Conservation (phyloP, 495 filamentous ascomycete species). For the Pseudomonodictys pantanalensis region DNA sequence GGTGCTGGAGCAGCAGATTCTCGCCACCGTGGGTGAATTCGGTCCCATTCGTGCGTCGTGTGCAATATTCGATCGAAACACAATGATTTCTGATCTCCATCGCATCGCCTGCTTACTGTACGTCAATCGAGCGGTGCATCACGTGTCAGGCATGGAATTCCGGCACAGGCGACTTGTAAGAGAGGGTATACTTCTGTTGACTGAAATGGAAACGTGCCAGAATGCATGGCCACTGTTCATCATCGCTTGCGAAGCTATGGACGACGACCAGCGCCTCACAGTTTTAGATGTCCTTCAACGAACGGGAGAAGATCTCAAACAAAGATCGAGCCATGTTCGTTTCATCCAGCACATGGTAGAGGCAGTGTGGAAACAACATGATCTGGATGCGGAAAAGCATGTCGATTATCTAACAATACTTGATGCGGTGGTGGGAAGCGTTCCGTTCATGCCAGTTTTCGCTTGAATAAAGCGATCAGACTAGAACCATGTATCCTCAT, state of each 20-base stretch:
- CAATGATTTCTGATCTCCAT: conserved; percentile 31
- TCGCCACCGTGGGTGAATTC: conserved; percentile 21
- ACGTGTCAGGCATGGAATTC: conserved; percentile 27
- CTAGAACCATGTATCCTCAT: conserved; percentile 15
- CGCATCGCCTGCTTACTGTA: conserved; percentile 32
- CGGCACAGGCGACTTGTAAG: conserved; percentile 30
- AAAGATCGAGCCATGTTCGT: conserved; percentile 28
- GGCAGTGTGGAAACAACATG: conserved; percentile 30
- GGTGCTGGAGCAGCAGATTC: conserved; percentile 25
- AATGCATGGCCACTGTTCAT: conserved; percentile 33
- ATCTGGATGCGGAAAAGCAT: conserved; percentile 27
- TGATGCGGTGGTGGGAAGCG: conserved; percentile 26
- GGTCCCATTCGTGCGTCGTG: conserved; percentile 9
- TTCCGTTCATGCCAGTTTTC: conserved; percentile 33
- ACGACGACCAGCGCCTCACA: conserved; percentile 29
- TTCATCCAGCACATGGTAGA: conserved; percentile 30
- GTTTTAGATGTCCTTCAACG: conserved; percentile 28
- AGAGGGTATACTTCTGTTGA: conserved; percentile 27
- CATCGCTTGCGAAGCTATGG: conserved; percentile 30
- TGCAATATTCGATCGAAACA: conserved; percentile 14
- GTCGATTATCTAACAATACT: conserved; percentile 28
- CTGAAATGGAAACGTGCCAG: conserved; percentile 29
- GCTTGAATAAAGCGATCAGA: conserved; percentile 15
- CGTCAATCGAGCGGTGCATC: conserved; percentile 26
- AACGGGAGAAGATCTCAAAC: conserved; percentile 19